Conservation (phyloP, 2,329 filamentous ascomycete species). For the Fusarium tupiense region DNA sequence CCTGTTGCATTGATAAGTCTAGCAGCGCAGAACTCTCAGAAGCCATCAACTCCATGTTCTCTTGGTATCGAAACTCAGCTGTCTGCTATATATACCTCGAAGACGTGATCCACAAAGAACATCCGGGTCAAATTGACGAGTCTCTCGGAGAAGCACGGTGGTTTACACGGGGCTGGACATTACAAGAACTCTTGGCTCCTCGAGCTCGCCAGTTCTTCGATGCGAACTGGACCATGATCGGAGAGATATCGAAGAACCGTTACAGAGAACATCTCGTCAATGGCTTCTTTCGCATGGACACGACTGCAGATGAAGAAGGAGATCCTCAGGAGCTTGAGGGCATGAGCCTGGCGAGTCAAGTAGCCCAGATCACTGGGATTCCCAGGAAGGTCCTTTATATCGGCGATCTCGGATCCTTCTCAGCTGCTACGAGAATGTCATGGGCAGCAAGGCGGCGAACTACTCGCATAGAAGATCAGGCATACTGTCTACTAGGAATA, state of each 20-base stretch:
- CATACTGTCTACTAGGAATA: slow-evolving; percentile 45
- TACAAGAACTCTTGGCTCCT: slow-evolving; percentile 46
- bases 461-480: slow-evolving; percentile 41
- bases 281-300: not conserved
- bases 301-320: not conserved
- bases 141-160: slow-evolving; percentile 22
- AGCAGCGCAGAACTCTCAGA: slow-evolving; percentile 45
- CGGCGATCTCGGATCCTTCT: slow-evolving; percentile 17
- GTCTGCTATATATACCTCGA: slow-evolving; percentile 41
- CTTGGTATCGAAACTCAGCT: slow-evolving; percentile 40
- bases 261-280: not conserved
- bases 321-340: not conserved
- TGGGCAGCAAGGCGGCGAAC: slow-evolving; percentile 43
- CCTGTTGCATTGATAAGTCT: slow-evolving; percentile 42
- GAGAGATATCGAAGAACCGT: slow-evolving; percentile 32
- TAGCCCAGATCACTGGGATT: slow-evolving; percentile 40
- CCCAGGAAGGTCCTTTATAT: slow-evolving; percentile 13
- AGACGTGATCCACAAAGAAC: slow-evolving; percentile 17
- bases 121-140: not conserved
- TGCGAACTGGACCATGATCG: slow-evolving; percentile 37
- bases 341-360: not conserved
- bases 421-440: slow-evolving; percentile 33
- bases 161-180: slow-evolving; percentile 39
- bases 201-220: slow-evolving; percentile 42
- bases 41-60: slow-evolving; percentile 43